Evolutionary conservation across 2,329 filamentous ascomycete genomes (phyloP), one percentile per base, ranked within the genome.

Genomic region (Diaporthe nobilis): DNA sequence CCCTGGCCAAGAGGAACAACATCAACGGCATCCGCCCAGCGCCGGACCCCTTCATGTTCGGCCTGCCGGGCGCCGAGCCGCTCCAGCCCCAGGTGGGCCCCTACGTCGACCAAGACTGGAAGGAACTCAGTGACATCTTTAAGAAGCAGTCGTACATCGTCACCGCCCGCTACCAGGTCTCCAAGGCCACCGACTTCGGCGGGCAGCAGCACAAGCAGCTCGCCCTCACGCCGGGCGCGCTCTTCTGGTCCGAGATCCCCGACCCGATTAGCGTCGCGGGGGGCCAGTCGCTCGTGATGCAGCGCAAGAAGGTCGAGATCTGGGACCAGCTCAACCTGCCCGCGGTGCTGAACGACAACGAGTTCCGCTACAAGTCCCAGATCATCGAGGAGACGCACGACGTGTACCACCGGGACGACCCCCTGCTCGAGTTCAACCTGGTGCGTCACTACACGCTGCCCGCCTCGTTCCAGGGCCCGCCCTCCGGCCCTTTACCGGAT

Each of bases 161-260:
- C 8, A 88, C 91, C 77, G 80, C 86, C n/a, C 85, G 88, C 15
- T 91, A 91, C 79, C 87, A 91, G 72, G 82, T 92, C 2, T 81
- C 85, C 28, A 85, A 84, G 67, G 85, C 89, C 42, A 81, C 82
- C 5, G 86, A 90, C 76, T 87, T 91, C 79, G 86, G 86, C 28
- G 81, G 81, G 3, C 76, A 79, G 15, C 77, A 81, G 74, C 84
- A 53, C n/a, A 73, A 58, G 20, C n/a, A 65, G 25, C 71, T 63
- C 8, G 22, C 39, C 1, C 12, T 67, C 12, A 72, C 58, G 0
- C 83, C 84, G 0, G 90, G 89, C 25, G 86, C 88, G 4, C 81
- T 93, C 75, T 84, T 88, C 60, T 93, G 90, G 90, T 88, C 85
- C 8, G 91, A 92, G 78, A 85, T 92, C 60, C 91, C 91, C 1